phyloP scores from a whole-genome alignment of 2,329 filamentous ascomycete species.

The Colletotrichum chlorophyti region DNA sequence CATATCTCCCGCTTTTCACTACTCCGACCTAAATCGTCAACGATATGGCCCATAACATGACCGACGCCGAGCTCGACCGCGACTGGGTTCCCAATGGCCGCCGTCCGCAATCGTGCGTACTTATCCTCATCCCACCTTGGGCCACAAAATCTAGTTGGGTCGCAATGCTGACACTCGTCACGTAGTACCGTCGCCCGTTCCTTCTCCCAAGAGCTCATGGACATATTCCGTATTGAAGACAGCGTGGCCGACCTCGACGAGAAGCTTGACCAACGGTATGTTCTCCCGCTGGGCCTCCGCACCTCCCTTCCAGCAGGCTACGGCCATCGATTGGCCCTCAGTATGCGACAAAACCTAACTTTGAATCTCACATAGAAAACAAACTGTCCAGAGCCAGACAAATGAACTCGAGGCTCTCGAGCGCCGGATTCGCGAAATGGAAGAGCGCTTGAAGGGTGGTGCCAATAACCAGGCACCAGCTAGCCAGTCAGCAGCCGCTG shows the following conservation, averaged over 20 bases:
- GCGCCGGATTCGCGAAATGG: slow-evolving; percentile 82
- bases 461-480: slow-evolving; percentile 30
- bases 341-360: not conserved
- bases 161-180: slow-evolving; percentile 1
- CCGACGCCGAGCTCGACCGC: slow-evolving; percentile 75
- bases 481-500: slow-evolving; percentile 30
- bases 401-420: slow-evolving; percentile 88
- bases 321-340: no score
- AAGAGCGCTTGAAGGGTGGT: slow-evolving; percentile 69
- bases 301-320: not conserved
- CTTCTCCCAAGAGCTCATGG: slow-evolving; percentile 86
- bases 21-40: not conserved
- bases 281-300: slow-evolving; percentile 25
- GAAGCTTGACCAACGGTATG: slow-evolving; percentile 83
- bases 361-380: slow-evolving; percentile 71
- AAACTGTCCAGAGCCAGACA: slow-evolving; percentile 75
- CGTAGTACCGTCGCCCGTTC: slow-evolving; percentile 83
- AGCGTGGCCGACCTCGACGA: slow-evolving; percentile 76
- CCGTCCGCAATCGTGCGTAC: slow-evolving; percentile 83
- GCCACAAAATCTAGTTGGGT: slow-evolving; percentile 30
- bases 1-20: not conserved
- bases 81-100: slow-evolving; percentile 81
- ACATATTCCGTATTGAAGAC: slow-evolving; percentile 87
- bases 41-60: slow-evolving; percentile 40
- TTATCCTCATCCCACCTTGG: slow-evolving; percentile 66